Evolutionary conservation across 768 basidiomycete genomes (phyloP), one percentile per base, ranked within the genome.

Genomic region (Trametes cubensis): DNA sequence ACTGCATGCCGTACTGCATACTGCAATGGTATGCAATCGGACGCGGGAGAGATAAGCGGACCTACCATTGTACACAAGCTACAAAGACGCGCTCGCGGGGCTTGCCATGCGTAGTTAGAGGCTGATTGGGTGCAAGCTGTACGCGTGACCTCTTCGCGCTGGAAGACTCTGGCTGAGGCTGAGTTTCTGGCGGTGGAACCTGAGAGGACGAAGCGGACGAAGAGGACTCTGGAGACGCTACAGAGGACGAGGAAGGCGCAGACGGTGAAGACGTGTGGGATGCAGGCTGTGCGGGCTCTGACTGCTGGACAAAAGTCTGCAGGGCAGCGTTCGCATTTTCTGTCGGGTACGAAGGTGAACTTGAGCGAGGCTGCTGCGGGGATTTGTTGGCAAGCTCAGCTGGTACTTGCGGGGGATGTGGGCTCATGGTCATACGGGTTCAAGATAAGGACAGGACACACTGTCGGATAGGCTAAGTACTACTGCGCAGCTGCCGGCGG

Each of bases 41-140:
- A 11, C 10, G 5, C 34, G 4, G 10, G 34, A 34, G 34, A 34
- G 34, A 34, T 34, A 34, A 34, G 10, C 39, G 50, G 15, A 55
- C 80, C 26, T 63, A 89, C 90, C 90, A 92, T 74, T 89, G 89
- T n/a, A 86, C 28, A 71, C 90, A 93, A 25, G 90, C 90, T 34
- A 92, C 86, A 64, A 83, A 92, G 18, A 92, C 90, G 28, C 90
- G 81, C 17, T 84, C 81, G n/a, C 90, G 81, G 20, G 83, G 86
- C 65, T 83, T 90, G 10, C 90, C 90, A 70, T 91, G 88, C 0
- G 88, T 86, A 0, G 90, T 92, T 34, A 87, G 84, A 3, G 90
- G 90, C 66, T 92, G 90, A 67, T 87, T 86, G 4, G 87, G 79
- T 2, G 89, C 85, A 26, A 90, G 83, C 44, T 83, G 83, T 50